phyloP scores from a whole-genome alignment of 352 stramenopile species.

The Globisporangium parvum region DNA sequence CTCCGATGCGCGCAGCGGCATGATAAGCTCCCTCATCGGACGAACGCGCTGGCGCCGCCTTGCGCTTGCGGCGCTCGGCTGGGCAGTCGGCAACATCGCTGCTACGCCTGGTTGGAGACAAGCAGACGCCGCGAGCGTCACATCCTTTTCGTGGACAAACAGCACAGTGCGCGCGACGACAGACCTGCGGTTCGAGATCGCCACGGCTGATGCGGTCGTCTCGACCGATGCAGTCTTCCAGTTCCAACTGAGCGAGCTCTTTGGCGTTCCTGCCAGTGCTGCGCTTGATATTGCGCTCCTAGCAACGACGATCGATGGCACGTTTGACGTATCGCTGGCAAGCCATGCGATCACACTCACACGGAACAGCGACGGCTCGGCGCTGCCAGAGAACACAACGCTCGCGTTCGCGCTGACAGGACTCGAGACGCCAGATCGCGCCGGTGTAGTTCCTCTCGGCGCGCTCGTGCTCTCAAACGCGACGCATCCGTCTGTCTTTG shows the following conservation, averaged over 20 bases:
- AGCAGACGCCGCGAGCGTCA: constrained; percentile 2
- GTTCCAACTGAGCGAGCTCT: constrained; percentile 21
- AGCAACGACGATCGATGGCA: constrained; percentile 16
- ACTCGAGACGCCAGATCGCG: constrained; percentile 10
- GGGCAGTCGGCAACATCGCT: background rate
- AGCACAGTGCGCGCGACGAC: constrained; percentile 17
- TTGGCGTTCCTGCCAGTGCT: constrained; percentile 18
- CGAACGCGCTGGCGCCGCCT: background rate
- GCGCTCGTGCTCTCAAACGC: constrained; percentile 18
- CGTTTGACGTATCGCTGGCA: constrained; percentile 18
- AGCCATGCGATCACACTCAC: constrained; percentile 15
- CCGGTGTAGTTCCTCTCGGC: constrained; percentile 13
- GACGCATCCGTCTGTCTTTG: constrained; percentile 4
- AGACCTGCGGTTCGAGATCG: constrained; percentile 18
- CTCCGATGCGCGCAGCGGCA: background rate
- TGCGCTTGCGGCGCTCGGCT: constrained; percentile 2
- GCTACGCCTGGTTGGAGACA: no score
- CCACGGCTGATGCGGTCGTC: constrained; percentile 18
- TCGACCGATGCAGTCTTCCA: constrained; percentile 22
- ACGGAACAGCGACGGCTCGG: constrained; percentile 14
- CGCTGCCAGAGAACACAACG: constrained; percentile 1
- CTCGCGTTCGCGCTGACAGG: constrained; percentile 10
- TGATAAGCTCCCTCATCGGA: background rate
- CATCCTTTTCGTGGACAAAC: constrained; percentile 20
- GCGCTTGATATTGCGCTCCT: constrained; percentile 15